phyloP scores from a whole-genome alignment of 2,329 filamentous ascomycete genomes.

The Knufia fluminis region DNA sequence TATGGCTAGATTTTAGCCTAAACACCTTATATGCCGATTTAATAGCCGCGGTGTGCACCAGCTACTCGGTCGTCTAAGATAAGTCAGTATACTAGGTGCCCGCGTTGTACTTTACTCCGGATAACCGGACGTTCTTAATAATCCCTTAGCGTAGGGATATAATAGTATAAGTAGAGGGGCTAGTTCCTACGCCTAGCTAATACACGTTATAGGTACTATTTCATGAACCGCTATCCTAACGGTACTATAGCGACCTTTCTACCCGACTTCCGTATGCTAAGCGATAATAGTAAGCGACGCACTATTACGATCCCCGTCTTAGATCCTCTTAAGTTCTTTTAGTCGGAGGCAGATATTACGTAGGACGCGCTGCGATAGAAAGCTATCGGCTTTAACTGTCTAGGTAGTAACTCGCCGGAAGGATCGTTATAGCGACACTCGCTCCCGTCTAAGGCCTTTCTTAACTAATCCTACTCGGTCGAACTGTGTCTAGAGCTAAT shows the following conservation, averaged over 20 bases:
- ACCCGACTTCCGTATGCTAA: slow-evolving; percentile 68
- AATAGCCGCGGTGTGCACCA: slow-evolving; percentile 59
- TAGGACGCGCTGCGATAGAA: slow-evolving; percentile 1
- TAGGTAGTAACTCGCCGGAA: background rate
- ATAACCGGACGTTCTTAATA: slow-evolving; percentile 56
- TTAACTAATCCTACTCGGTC: slow-evolving; percentile 29
- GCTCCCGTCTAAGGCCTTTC: slow-evolving; percentile 1
- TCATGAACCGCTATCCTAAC: slow-evolving; percentile 11
- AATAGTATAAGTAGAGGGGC: slow-evolving; percentile 55
- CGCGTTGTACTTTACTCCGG: slow-evolving; percentile 64
- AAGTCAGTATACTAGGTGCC: slow-evolving; percentile 82
- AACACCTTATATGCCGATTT: slow-evolving; percentile 49
- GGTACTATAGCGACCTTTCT: slow-evolving; percentile 64
- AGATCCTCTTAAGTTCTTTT: slow-evolving; percentile 9
- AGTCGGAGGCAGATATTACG: background rate
- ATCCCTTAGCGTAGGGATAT: slow-evolving; percentile 72
- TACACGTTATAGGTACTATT: slow-evolving; percentile 5
- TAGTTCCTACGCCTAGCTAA: slow-evolving; percentile 1
- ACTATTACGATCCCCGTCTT: slow-evolving; percentile 12
- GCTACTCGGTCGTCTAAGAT: slow-evolving; percentile 70
- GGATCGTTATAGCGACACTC: slow-evolving; percentile 1
- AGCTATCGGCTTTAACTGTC: slow-evolving; percentile 5
- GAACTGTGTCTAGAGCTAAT: slow-evolving; percentile 75
- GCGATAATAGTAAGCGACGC: slow-evolving; percentile 49
- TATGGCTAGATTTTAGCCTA: slow-evolving; percentile 54